phyloP scores from a whole-genome alignment of 129 eudicot species.

The Lactuca sativa region DNA sequence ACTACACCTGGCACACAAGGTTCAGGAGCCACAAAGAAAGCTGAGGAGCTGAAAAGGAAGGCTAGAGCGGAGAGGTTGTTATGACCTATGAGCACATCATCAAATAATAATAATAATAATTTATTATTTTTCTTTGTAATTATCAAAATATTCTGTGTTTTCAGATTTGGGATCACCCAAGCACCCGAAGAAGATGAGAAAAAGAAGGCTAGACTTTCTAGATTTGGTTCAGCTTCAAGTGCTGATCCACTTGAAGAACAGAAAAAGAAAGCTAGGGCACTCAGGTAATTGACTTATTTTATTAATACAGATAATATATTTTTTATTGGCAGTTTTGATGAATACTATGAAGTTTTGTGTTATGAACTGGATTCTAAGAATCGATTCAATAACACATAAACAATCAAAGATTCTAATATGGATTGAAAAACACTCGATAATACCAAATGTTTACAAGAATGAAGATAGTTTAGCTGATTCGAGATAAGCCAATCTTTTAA shows the following conservation, averaged over 20 bases:
- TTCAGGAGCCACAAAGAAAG: slow-evolving; percentile 56
- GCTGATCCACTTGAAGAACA: slow-evolving; percentile 69
- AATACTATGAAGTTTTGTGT: slow-evolving; percentile 1
- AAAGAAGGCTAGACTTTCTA: slow-evolving; percentile 92
- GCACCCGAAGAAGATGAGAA: slow-evolving; percentile 72
- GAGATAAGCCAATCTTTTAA: no score
- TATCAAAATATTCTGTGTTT: slow-evolving; percentile 16
- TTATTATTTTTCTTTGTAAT: background rate
- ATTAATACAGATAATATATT: background rate
- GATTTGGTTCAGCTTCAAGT: slow-evolving; percentile 61
- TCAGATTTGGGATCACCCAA: slow-evolving; percentile 71
- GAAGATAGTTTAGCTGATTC: no score
- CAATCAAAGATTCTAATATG: no score
- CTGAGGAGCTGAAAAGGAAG: slow-evolving; percentile 85
- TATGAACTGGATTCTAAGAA: no score
- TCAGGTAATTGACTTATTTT: slow-evolving; percentile 47
- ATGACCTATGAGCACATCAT: background rate
- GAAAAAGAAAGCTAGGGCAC: slow-evolving; percentile 93
- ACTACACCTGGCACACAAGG: slow-evolving; percentile 45
- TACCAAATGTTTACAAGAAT: no score
- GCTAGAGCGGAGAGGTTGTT: slow-evolving; percentile 97
- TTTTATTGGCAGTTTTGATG: background rate
- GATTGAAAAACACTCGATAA: no score
- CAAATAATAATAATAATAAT: background rate
- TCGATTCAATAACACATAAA: no score